Evolutionary conservation across 345 rosid species (phyloP), one percentile per base, ranked within the genome.

Genomic region (Moricandia moricandioides): DNA sequence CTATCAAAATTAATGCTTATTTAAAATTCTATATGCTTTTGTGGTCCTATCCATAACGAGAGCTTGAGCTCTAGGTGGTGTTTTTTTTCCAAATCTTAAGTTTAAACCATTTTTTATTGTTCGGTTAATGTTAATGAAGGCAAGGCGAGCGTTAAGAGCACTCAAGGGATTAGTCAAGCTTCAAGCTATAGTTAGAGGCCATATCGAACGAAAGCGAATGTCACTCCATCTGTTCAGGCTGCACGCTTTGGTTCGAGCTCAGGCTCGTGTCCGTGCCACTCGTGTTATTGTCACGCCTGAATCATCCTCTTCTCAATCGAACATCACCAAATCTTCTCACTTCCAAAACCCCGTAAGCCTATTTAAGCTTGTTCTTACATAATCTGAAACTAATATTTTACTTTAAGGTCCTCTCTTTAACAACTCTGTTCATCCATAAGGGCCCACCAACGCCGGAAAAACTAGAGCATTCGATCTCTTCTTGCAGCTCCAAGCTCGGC

Each of bases 361-460:
- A 14, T 65, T 59, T 33, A 7, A 51, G 11, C 9, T 39, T 70
- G 37, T 31, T 70, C 24, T 49, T 21, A 1, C 34, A 4, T 11
- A 43, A 65, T 7, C 16, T 58, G 26, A 4, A 65, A 49, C 30
- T 14, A 47, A 55, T n/a, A 11, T 55, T 54, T 29, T 31, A 21
- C 5, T 11, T 45, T 2, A 56, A 40, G 13, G 6, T 16, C 24
- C 24, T 21, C 27, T 17, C 17, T 57, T 35, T 59, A 75, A 34
- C 67, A 47, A 27, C 27, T 68, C 0, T 69, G 62, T 21, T 47
- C 3, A 13, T 72, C 64, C 16, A 13, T 9, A 80, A 94, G 97
- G 92, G 91, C 62, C 98, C 93, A 52, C 85, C 88, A 14, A 94
- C 98, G 34, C 93, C 92, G 4, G 93, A 91, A 77, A 91, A 94